A percentile compares a stretch with the other conserved stretches of the same genome.
Evolutionary conservation across 1,139 yeast species (phyloP).

Genomic region (Kodamaea arcana): DNA sequence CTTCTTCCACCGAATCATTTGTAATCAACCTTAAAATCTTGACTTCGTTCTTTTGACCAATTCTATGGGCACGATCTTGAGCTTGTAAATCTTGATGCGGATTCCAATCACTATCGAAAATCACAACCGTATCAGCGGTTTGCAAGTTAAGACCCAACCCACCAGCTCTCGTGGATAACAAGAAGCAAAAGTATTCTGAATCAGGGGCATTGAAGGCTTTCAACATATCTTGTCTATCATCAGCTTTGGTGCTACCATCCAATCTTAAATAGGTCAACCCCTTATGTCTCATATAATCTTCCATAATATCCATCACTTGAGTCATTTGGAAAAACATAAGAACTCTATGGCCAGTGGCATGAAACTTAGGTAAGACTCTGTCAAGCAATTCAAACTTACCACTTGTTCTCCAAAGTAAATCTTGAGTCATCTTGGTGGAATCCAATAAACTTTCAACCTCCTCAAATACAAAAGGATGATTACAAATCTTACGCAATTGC

Average conservation of each 20-base stretch:
- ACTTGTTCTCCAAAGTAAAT: conserved; percentile 68
- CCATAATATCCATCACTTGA: conserved; percentile 86
- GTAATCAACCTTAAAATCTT: conserved; percentile 76
- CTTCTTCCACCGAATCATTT: conserved; percentile 79
- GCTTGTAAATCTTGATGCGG: conserved; percentile 93
- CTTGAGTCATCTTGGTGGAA: conserved; percentile 67
- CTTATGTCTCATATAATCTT: conserved; percentile 66
- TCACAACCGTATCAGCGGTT: conserved; percentile 84
- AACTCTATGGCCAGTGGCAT: conserved; percentile 73
- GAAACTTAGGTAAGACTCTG: conserved; percentile 69
- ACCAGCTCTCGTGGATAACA: conserved; percentile 85
- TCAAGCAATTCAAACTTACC: conserved; percentile 81
- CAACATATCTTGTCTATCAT: conserved; percentile 69
- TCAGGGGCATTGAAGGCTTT: conserved; percentile 67
- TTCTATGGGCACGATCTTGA: conserved; percentile 87
- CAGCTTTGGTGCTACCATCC: conserved; percentile 82
- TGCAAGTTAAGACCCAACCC: conserved; percentile 83
- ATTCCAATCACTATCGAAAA: conserved; percentile 88
- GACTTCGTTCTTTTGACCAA: conserved; percentile 85
- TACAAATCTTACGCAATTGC: conserved; percentile 95
- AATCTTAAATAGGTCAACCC: conserved; percentile 69
- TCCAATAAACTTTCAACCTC: conserved; percentile 87
- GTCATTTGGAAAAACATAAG: conserved; percentile 86
- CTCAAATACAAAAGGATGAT: conserved; percentile 95
- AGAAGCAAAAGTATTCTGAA: conserved; percentile 73